Evolutionary conservation across 371 early-diverging fungal genomes (phyloP).

Genomic region (Mucor circinelloides): DNA sequence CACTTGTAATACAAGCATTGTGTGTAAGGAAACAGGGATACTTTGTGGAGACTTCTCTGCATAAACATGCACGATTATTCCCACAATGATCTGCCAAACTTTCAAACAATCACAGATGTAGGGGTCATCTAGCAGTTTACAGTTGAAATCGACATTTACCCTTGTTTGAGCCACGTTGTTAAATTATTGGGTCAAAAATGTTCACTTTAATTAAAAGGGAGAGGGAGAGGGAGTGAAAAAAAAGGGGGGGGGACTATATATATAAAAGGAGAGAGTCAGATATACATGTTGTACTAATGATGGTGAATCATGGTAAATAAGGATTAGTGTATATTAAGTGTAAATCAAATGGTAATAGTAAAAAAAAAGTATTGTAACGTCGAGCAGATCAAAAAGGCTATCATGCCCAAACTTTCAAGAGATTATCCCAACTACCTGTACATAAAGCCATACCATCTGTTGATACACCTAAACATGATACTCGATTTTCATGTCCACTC

Average conservation of each 20-base stretch:
- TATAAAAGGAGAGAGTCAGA: background rate
- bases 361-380: background rate
- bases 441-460: slow-evolving; percentile 97
- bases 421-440: slow-evolving; percentile 96
- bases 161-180: background rate
- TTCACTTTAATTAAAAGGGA: background rate
- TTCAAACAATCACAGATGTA: background rate
- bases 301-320: background rate
- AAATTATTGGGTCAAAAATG: background rate
- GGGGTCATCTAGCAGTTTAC: background rate
- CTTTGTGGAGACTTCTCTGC: too few species aligned
- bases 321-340: background rate
- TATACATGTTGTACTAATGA: background rate
- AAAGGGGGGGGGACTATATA: background rate
- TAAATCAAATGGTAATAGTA: background rate
- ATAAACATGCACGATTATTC: background rate
- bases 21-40: too few species aligned
- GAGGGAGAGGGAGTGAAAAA: background rate
- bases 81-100: background rate
- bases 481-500: slow-evolving; percentile 95
- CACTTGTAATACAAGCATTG: background rate
- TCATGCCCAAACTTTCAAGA: slow-evolving; percentile 74
- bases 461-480: slow-evolving; percentile 94
- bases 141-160: background rate
- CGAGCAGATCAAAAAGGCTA: background rate